Conservation (phyloP, 1,284 basidiomycete genomes). For the Moesziomyces parantarcticus region DNA sequence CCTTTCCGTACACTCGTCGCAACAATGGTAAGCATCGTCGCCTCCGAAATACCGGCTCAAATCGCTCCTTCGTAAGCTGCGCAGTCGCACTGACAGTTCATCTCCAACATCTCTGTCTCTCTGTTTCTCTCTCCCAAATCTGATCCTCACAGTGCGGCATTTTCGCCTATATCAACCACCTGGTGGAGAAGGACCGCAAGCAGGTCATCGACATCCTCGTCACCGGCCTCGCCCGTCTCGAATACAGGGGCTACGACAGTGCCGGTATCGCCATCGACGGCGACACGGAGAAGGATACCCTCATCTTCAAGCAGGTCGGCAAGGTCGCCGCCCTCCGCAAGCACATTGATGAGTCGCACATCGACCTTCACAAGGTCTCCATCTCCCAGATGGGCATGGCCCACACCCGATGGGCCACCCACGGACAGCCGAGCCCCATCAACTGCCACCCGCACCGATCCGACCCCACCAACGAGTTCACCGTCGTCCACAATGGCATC, state of each 20-base stretch:
- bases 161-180: slow-evolving; percentile 67
- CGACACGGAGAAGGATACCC: slow-evolving; percentile 79
- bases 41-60: too few species aligned
- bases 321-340: slow-evolving; percentile 95
- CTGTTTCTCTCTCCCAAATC: slow-evolving; percentile 7
- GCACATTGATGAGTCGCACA: slow-evolving; percentile 80
- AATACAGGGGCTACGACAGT: slow-evolving; percentile 98
- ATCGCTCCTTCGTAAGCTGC: not conserved
- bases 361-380: slow-evolving; percentile 85
- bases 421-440: slow-evolving; percentile 81
- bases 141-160: slow-evolving; percentile 61
- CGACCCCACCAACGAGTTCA: slow-evolving; percentile 84
- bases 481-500: slow-evolving; percentile 98
- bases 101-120: not conserved
- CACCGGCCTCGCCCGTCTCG: slow-evolving; percentile 91
- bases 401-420: slow-evolving; percentile 99
- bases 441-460: slow-evolving; percentile 98
- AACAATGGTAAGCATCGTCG: slow-evolving; percentile 33
- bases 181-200: slow-evolving; percentile 78
- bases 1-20: slow-evolving; percentile 15
- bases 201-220: slow-evolving; percentile 91
- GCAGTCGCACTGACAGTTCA: not conserved
- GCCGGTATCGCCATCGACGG: slow-evolving; percentile 93
- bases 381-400: slow-evolving; percentile 94
- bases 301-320: slow-evolving; percentile 98